Base-by-base conservation (phyloP, 176 grass and related monocot genomes). In the Poa pratensis region DNA sequence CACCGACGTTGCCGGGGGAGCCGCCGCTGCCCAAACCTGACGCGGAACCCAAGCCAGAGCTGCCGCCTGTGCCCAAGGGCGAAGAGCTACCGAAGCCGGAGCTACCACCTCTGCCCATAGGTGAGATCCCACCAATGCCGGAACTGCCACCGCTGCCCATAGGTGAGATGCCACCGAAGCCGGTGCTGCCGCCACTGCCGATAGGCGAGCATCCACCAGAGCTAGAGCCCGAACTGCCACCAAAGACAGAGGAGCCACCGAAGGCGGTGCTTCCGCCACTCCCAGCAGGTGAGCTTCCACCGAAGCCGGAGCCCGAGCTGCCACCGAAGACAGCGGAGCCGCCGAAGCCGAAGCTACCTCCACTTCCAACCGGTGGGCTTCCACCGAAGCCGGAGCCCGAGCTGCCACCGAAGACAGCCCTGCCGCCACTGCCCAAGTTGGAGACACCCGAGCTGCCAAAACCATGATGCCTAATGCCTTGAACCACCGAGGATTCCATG, bases 391-490 rank as follows among this genome's bases (percentile, higher is more conserved):
- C 20, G 11, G 6, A 79, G 35, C 15, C 26, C 9, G 28, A 35
- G 5, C 12, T 17, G 11, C 23, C 71, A 50, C 50, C 73, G 0
- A 18, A 20, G 75, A 5, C 20, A 0, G 79, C 68, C 2, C 0
- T 64, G 14, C 81, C 81, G 4, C 54, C 57, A 0, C 23, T 45
- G 0, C 34, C 65, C 9, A 45, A 45, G 43, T 9, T 45, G 9
- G 43, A 45, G 43, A 0, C 10, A 45, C 43, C 43, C 54, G 58
- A 60, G 58, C 58, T 61, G 60, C 39, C 26, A 46, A 77, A 73
- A 49, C 82, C 87, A 67, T 80, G 76, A 89, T 57, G 0, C 17
- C 5, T 80, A 68, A 89, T 57, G 0, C 17, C 5, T 65, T 7
- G 7, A 30, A 79, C 12, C 17, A 54, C 5, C 39, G 51, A 51